A percentile compares a stretch with the other conserved stretches of the same genome.
Evolutionary conservation across 1,284 basidiomycete species (phyloP).

Genomic region (Sanghuangporus baumii): DNA sequence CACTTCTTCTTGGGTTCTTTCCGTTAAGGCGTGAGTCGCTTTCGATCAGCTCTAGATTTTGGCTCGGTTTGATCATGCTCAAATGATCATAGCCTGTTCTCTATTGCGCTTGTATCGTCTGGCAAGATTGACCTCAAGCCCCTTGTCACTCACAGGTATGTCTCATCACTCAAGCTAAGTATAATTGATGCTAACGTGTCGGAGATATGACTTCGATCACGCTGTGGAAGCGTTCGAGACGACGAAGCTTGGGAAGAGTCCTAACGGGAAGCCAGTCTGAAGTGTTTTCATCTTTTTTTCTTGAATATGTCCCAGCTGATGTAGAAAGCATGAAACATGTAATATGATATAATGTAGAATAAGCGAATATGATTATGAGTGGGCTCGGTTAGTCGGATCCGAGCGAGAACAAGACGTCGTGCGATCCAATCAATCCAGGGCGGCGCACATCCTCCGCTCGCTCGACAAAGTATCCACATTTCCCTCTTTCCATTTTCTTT

Average conservation of each 20-base stretch:
- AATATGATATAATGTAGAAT: too few species aligned
- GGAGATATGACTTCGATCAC: conserved; percentile 67
- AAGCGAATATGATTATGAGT: too few species aligned
- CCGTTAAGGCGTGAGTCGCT: conserved; percentile 68
- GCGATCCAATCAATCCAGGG: too few species aligned
- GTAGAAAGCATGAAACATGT: too few species aligned
- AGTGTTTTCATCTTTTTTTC: too few species aligned
- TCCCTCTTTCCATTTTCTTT: not conserved
- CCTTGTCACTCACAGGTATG: conserved; percentile 81
- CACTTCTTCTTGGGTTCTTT: conserved; percentile 70
- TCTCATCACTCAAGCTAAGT: conserved; percentile 11
- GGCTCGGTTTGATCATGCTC: not conserved
- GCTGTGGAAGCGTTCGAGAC: conserved; percentile 79
- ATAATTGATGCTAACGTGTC: not conserved
- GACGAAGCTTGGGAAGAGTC: conserved; percentile 73
- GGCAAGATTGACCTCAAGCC: conserved; percentile 85
- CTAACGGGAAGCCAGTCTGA: conserved; percentile 63
- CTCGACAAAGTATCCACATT: not conserved
- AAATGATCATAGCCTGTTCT: conserved; percentile 56
- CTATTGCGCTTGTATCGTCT: conserved; percentile 73
- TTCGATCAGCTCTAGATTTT: conserved; percentile 1
- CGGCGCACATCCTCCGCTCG: too few species aligned
- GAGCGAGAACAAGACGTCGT: too few species aligned
- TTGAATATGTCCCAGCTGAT: too few species aligned
- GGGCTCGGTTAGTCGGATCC: too few species aligned